Percentiles rank a stretch among this genome's conserved stretches.
These are phyloP conservation scores for Plasmodium coatneyi DNA, from an alignment of 169 alveolate genomes.

Conservation along the genomic window DNA sequence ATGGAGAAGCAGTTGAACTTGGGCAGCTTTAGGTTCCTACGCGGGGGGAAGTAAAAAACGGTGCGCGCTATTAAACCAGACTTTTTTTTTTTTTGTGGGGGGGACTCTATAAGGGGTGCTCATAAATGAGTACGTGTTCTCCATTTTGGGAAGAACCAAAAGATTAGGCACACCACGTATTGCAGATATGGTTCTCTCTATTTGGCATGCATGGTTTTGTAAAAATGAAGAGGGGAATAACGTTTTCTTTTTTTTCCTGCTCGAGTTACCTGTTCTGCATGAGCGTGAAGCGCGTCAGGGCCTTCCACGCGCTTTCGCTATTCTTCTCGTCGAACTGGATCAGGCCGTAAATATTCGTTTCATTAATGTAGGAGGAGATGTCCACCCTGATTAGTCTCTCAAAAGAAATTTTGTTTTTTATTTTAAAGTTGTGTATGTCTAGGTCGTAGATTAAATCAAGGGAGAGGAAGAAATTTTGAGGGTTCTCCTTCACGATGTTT, in stretches of 20 bases:
- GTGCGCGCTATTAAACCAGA: neutral
- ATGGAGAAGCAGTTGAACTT: constrained; percentile 66
- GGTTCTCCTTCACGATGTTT: constrained; percentile 18
- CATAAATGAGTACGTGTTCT: neutral
- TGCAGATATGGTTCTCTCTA: neutral
- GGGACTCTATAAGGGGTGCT: neutral
- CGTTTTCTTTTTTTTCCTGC: neutral
- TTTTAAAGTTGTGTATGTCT: constrained; percentile 48
- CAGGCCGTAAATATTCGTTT: constrained; percentile 45
- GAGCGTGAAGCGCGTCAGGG: constrained; percentile 20
- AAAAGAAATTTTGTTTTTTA: constrained; percentile 55
- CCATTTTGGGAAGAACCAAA: neutral
- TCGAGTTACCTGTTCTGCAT: constrained; percentile 38
- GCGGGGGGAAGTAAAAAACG: neutral
- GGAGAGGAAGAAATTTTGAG: constrained; percentile 35
- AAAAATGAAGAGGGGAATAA: neutral
- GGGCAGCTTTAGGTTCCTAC: constrained; percentile 37
- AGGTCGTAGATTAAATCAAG: constrained; percentile 42
- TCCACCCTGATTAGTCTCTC: constrained; percentile 48
- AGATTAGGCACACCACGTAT: neutral
- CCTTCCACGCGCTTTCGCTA: constrained; percentile 32
- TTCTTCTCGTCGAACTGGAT: constrained; percentile 42
- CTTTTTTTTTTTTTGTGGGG: too few species aligned
- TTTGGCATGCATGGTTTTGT: neutral
- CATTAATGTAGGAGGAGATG: constrained; percentile 48